These are phyloP conservation scores for Schwanniomyces sp. DNA, from an alignment of 805 yeast species.

Conservation along the genomic window DNA sequence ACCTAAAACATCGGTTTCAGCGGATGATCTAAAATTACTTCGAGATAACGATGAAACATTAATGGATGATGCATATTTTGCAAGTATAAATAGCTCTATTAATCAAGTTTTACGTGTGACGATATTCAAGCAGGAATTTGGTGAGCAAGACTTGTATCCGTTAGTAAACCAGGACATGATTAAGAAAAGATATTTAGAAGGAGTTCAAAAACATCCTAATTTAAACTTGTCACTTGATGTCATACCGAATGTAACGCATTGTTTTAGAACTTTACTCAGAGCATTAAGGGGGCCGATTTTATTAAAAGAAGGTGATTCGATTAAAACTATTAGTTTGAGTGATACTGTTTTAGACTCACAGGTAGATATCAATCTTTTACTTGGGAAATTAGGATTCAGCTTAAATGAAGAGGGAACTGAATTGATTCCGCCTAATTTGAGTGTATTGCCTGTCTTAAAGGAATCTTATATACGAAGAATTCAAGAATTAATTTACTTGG, in stretches of 20 bases:
- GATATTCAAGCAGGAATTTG: conserved; percentile 52
- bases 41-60: conserved; percentile 8
- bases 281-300: conserved; percentile 68
- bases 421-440: conserved; percentile 50
- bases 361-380: conserved; percentile 54
- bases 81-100: conserved; percentile 20
- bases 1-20: conserved; percentile 17
- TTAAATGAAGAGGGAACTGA: conserved; percentile 24
- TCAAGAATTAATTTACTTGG: conserved; percentile 49
- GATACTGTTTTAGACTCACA: conserved; percentile 55
- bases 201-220: conserved; percentile 25
- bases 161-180: conserved; percentile 51
- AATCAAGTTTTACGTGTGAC: conserved; percentile 48
- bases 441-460: conserved; percentile 21
- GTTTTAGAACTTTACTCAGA: conserved; percentile 60
- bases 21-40: conserved; percentile 26
- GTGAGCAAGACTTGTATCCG: conserved; percentile 43
- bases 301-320: conserved; percentile 40
- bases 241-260: conserved; percentile 55
- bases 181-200: conserved; percentile 47
- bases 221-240: conserved; percentile 23
- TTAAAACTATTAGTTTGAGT: conserved; percentile 55
- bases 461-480: conserved; percentile 58
- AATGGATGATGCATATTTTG: conserved; percentile 36
- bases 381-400: conserved; percentile 47